Percentiles rank a stretch among this genome's conserved stretches.
Conservation (phyloP, 148 eudicot genomes). For the Fagopyrum homotropicum region DNA sequence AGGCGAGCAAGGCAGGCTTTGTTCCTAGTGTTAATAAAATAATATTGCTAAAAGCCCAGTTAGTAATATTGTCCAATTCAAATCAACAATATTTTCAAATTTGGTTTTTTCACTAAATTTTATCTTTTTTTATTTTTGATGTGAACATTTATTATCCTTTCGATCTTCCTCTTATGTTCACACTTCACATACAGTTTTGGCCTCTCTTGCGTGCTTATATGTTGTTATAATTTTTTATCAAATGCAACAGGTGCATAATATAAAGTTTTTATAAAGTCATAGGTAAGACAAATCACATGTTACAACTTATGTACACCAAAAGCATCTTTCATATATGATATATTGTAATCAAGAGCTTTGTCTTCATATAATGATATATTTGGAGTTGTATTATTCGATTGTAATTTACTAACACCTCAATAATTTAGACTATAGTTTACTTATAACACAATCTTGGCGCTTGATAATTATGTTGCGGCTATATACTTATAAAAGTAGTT, state of each 20-base stretch:
- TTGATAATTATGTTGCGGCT: neutral
- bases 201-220: no score
- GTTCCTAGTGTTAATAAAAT: no score
- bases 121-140: no score
- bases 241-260: neutral
- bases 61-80: no score
- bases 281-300: neutral
- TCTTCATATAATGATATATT: neutral
- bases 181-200: no score
- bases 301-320: neutral
- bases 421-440: neutral
- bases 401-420: neutral
- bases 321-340: neutral
- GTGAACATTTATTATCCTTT: no score
- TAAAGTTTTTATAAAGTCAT: neutral
- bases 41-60: no score
- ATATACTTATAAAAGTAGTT: neutral
- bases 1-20: no score
- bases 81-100: no score
- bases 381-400: constrained; percentile 1
- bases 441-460: neutral
- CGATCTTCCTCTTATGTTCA: no score
- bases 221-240: neutral
- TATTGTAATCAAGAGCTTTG: neutral
- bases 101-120: no score